Conservation (phyloP, 2,329 filamentous ascomycete genomes). For the Setomelanomma holmii region DNA sequence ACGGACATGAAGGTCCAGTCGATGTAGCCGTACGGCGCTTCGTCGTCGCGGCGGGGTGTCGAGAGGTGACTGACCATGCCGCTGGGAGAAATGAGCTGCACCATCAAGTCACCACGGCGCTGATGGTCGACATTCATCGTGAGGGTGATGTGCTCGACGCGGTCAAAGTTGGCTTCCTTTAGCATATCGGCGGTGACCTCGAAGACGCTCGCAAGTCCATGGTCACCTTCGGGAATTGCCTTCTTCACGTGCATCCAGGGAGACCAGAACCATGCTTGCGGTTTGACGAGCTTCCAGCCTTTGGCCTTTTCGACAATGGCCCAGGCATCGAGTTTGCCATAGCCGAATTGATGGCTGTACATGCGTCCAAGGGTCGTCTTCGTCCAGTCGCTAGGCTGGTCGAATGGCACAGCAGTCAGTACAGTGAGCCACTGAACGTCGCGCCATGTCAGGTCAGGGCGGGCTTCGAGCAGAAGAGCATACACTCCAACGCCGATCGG, state of each 20-base stretch:
- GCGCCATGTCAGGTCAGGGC: slow-evolving; percentile 89
- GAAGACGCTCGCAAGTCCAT: slow-evolving; percentile 80
- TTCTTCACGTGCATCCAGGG: slow-evolving; percentile 93
- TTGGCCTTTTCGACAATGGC: slow-evolving; percentile 85
- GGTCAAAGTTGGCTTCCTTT: slow-evolving; percentile 79
- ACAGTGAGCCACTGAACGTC: slow-evolving; percentile 93
- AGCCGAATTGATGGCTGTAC: slow-evolving; percentile 94
- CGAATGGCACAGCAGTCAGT: slow-evolving; percentile 81
- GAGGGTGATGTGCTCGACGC: slow-evolving; percentile 92
- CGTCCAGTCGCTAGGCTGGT: slow-evolving; percentile 82
- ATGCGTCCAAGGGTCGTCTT: slow-evolving; percentile 79
- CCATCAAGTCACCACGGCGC: slow-evolving; percentile 87
- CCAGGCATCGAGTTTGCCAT: slow-evolving; percentile 92
- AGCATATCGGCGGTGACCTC: slow-evolving; percentile 84
- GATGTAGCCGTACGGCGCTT: slow-evolving; percentile 72
- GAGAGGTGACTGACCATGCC: slow-evolving; percentile 85
- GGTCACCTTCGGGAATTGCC: slow-evolving; percentile 80
- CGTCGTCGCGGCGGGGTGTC: slow-evolving; percentile 74
- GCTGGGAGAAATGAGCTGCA: slow-evolving; percentile 85
- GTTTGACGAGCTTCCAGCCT: slow-evolving; percentile 86
- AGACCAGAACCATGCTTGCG: slow-evolving; percentile 92
- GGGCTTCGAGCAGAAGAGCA: slow-evolving; percentile 82
- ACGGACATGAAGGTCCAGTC: slow-evolving; percentile 99
- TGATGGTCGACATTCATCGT: slow-evolving; percentile 96
- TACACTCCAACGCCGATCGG: slow-evolving; percentile 92